phyloP scores from a whole-genome alignment of 2,329 filamentous ascomycete genomes.

The Talaromyces sp. region DNA sequence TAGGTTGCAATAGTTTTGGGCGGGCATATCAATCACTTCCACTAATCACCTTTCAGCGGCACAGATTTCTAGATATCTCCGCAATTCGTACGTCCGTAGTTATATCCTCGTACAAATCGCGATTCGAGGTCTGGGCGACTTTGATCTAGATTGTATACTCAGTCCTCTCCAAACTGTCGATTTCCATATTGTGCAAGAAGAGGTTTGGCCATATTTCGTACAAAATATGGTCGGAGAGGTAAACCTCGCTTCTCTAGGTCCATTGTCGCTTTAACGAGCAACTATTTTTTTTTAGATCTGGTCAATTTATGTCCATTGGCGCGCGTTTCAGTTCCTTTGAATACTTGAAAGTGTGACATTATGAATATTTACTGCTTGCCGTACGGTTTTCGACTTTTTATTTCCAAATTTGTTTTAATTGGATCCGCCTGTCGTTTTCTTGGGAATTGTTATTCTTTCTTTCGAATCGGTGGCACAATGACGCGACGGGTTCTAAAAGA shows the following conservation, averaged over 20 bases:
- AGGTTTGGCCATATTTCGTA: neutral
- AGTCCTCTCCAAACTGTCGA: neutral
- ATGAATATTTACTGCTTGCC: neutral
- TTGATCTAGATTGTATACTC: neutral
- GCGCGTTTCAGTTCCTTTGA: neutral
- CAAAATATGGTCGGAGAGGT: neutral
- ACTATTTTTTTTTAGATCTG: neutral
- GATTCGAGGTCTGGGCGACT: neutral
- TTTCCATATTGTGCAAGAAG: neutral
- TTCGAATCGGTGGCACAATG: neutral
- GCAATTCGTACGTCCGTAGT: neutral
- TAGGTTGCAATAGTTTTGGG: conserved; percentile 17
- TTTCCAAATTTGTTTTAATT: neutral
- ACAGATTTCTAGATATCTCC: neutral
- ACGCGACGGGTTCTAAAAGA: neutral
- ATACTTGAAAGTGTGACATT: neutral
- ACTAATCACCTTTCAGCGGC: neutral
- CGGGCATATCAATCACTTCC: neutral
- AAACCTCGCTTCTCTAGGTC: neutral
- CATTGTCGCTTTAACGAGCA: neutral
- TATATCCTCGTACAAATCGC: neutral
- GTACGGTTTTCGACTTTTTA: neutral
- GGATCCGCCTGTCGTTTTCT: neutral
- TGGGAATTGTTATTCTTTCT: neutral
- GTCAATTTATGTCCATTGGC: neutral